Percentiles rank a stretch among this genome's conserved stretches.
These are phyloP conservation scores for Colletotrichum australisinense DNA, from an alignment of 2,329 filamentous ascomycete species.

Conservation along the genomic window DNA sequence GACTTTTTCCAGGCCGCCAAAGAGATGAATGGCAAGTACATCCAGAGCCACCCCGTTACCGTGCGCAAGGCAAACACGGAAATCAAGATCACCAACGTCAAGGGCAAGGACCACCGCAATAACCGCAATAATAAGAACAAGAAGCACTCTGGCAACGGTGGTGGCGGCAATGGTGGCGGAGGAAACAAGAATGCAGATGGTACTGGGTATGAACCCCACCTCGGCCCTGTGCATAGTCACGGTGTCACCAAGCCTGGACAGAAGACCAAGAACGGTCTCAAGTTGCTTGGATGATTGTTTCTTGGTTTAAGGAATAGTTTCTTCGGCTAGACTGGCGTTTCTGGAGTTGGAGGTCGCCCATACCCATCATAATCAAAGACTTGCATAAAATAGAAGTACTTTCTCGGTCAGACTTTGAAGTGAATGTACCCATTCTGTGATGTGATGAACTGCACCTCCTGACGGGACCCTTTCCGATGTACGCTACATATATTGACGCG, in stretches of 20 bases:
- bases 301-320: background rate
- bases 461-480: background rate
- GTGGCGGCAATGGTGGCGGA: conserved; percentile 39
- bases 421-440: background rate
- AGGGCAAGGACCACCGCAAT: conserved; percentile 49
- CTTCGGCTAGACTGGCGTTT: background rate
- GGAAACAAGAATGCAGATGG: conserved; percentile 46
- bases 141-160: conserved; percentile 37
- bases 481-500: too few relatives aligned
- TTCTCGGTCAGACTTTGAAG: background rate
- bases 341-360: conserved; percentile 11
- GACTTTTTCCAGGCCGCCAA: conserved; percentile 96
- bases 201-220: conserved; percentile 59
- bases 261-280: conserved; percentile 75
- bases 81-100: conserved; percentile 80
- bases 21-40: conserved; percentile 99
- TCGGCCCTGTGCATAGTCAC: conserved; percentile 60
- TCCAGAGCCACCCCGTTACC: conserved; percentile 93
- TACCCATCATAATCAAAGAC: conserved; percentile 5
- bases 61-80: conserved; percentile 92
- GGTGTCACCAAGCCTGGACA: conserved; percentile 72
- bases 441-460: background rate
- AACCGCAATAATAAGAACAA: conserved; percentile 47
- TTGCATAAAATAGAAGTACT: background rate
- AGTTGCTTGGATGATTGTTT: conserved; percentile 65